Conservation (phyloP, 2,329 filamentous ascomycete species). For the Zalaria obscura region DNA sequence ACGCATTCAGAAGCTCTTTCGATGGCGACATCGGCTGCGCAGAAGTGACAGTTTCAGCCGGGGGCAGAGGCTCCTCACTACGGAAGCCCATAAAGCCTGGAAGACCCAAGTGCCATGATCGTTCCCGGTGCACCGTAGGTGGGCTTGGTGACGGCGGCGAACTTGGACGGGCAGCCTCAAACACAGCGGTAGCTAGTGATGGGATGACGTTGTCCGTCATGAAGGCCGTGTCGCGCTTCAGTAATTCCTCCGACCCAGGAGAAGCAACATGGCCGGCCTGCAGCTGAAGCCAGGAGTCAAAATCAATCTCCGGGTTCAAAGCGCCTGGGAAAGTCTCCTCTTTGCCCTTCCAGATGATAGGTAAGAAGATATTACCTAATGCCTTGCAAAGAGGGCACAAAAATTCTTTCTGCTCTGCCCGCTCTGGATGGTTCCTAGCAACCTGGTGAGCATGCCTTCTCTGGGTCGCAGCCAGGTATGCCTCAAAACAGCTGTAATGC, state of each 20-base stretch:
- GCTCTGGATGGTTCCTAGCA: slow-evolving; percentile 83
- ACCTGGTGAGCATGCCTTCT: slow-evolving; percentile 85
- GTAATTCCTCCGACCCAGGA: not conserved
- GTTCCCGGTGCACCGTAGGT: too few relatives aligned
- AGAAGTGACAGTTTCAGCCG: not conserved
- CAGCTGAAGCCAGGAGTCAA: slow-evolving; percentile 50
- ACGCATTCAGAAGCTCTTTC: slow-evolving; percentile 35
- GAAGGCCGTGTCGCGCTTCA: not conserved
- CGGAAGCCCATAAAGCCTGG: too few relatives aligned
- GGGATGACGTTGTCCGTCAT: not conserved
- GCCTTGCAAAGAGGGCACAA: slow-evolving; percentile 96
- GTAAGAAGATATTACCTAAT: slow-evolving; percentile 84
- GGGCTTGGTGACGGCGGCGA: too few relatives aligned
- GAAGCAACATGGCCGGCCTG: not conserved
- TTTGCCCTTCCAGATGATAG: slow-evolving; percentile 88
- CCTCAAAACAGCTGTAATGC: slow-evolving; percentile 92
- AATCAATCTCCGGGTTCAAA: slow-evolving; percentile 40
- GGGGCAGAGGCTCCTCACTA: too few relatives aligned
- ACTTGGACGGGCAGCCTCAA: not conserved
- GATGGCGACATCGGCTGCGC: not conserved
- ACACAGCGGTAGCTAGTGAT: not conserved
- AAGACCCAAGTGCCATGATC: too few relatives aligned
- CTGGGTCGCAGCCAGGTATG: slow-evolving; percentile 72
- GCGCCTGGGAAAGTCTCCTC: slow-evolving; percentile 68
- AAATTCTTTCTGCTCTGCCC: slow-evolving; percentile 68